Conservation (phyloP, 805 yeast species). For the Priceomyces medius region DNA sequence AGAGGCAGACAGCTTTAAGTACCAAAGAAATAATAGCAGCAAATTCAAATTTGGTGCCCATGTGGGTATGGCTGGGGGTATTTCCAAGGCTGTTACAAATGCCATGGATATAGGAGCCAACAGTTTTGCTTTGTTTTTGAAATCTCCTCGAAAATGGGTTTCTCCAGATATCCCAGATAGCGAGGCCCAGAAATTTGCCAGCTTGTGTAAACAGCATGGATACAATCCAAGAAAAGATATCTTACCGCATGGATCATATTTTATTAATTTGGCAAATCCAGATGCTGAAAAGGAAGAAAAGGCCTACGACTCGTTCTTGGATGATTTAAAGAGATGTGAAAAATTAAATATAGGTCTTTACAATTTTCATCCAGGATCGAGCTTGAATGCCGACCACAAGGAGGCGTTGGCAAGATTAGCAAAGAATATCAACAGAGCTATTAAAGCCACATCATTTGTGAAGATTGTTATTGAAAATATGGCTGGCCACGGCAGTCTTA, state of each 20-base stretch:
- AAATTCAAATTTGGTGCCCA: slow-evolving; percentile 79
- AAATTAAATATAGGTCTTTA: slow-evolving; percentile 78
- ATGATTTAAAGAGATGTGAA: slow-evolving; percentile 87
- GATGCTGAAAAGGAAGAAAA: slow-evolving; percentile 75
- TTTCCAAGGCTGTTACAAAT: slow-evolving; percentile 61
- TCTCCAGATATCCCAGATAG: slow-evolving; percentile 71
- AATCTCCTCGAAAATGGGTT: slow-evolving; percentile 88
- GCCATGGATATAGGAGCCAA: slow-evolving; percentile 59
- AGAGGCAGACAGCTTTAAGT: slow-evolving; percentile 15
- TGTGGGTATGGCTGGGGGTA: slow-evolving; percentile 80
- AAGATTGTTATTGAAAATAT: slow-evolving; percentile 91
- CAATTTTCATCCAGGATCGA: slow-evolving; percentile 93
- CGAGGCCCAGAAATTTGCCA: slow-evolving; percentile 66
- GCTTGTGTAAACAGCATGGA: slow-evolving; percentile 58
- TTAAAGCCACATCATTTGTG: slow-evolving; percentile 69
- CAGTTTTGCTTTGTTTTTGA: slow-evolving; percentile 86
- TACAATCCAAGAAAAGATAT: slow-evolving; percentile 77
- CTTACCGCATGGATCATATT: slow-evolving; percentile 92
- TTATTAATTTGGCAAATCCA: slow-evolving; percentile 90
- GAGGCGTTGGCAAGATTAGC: slow-evolving; percentile 72
- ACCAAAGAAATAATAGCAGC: slow-evolving; percentile 12
- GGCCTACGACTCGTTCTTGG: slow-evolving; percentile 75
- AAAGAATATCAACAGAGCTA: slow-evolving; percentile 73
- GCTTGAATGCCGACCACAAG: slow-evolving; percentile 64
- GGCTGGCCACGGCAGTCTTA: slow-evolving; percentile 95